Base-by-base conservation (phyloP, 305 asterid species). In the Petunia hybrid region DNA sequence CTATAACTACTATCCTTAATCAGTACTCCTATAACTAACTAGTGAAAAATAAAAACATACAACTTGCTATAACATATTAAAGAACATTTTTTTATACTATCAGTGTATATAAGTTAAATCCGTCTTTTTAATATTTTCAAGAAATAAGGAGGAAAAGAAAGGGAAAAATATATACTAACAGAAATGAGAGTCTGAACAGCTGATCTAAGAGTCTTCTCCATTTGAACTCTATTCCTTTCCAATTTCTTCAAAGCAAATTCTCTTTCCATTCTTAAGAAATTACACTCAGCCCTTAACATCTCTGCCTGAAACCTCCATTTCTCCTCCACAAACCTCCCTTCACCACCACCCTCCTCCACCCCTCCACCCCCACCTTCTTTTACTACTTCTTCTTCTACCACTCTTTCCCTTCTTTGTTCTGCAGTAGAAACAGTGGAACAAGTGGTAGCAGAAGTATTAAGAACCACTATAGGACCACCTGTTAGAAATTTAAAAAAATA, bases 291-390 rank as follows among this genome's bases (percentile, higher is more conserved):
- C 83, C 95, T 86, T 78, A 92, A 84, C 68, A 94, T 88, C 87
- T 93, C 98, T 51, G 95, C 95, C 76, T 93, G 93, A 82, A 91
- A 88, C 89, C 85, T 87, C 97, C 97, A 93, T 45, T 88, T 87
- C 85, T 88, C 97, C 86, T 87, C 95, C 85, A 60, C 88, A 36
- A 86, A 82, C 78, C 81, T 89, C 42, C 65, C 79, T 76, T 43
- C 73, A 2, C 70, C 43, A 8, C 63, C 83, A 62, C 8, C 80
- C 36, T 71, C 86, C 70, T 4, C 40, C 57, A 16, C 63, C 16
- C 8, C 9, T 0, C 74, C 42, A 9, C 77, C 60, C 6, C 81
- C 79, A 7, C 56, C 40, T 61, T 61, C 60, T 4, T 46, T 16
- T 22, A 22, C 31, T 22, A 0, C 31, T 22, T 70, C 7, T 71